Evolutionary conservation across 345 rosid species (phyloP), one percentile per base, ranked within the genome.

Genomic region (Aquilaria malaccensis): DNA sequence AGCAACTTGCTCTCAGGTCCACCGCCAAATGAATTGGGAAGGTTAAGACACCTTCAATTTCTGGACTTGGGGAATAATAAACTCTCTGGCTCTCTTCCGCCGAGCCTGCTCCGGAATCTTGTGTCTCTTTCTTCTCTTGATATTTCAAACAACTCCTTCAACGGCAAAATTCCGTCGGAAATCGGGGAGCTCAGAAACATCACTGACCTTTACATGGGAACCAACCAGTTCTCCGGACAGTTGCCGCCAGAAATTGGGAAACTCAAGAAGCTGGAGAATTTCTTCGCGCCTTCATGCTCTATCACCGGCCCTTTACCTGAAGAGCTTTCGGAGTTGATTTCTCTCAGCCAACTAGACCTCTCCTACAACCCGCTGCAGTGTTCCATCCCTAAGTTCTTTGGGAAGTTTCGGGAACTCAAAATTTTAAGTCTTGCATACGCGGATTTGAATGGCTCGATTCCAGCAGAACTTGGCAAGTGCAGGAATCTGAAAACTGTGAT

Each of bases 321-420:
- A 11, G 79, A 76, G 63, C 58, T 94, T 0, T 74, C 80, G 0
- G 75, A 77, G 56, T 69, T 94, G 50, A 64, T 55, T 12, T 65
- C 77, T 1, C 72, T 94, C 0, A 74, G 59, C 33, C 79, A 80
- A 37, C 86, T 91, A 3, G 96, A 91, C 73, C 86, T 94, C 59
- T 94, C 97, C 5, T 71, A 85, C 55, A 94, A 94, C 72, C 97
- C 95, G 6, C 74, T 94, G 74, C 83, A 71, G 61, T 82, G 82
- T 71, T 58, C 82, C 2, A 79, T 90, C 29, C 96, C 97, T 0
- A 80, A 66, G 46, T 74, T 67, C 5, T 60, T 85, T 0, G 99
- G 95, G 14, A 66, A 81, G 69, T 59, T 94, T 52, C 37, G 74
- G 59, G 88, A 74, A 11, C 58, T 86, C 62, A 74, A 55, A 14